phyloP scores from a whole-genome alignment of 495 filamentous ascomycete species.

The Hypoxylon trugodes region DNA sequence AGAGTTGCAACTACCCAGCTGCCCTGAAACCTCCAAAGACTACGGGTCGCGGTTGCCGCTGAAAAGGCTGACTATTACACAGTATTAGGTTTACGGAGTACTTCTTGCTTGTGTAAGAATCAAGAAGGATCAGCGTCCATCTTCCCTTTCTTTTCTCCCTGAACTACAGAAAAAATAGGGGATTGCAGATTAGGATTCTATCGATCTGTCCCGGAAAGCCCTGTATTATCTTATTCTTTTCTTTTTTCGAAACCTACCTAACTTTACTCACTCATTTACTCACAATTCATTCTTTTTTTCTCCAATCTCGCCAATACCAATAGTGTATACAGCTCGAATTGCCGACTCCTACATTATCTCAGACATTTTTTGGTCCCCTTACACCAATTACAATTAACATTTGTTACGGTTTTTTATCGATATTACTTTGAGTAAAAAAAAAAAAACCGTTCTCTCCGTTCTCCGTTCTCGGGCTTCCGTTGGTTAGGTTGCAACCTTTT shows the following conservation, averaged over 20 bases:
- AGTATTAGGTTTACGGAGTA: conserved; percentile 30
- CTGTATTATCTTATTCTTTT: conserved; percentile 8
- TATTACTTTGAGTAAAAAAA: too few species aligned
- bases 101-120: conserved; percentile 4
- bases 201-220: conserved; percentile 15
- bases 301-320: conserved; percentile 12
- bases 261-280: conserved; percentile 17
- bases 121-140: conserved; percentile 19
- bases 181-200: conserved; percentile 38
- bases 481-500: neutral
- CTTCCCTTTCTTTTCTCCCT: conserved; percentile 19
- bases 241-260: conserved; percentile 16
- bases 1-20: conserved; percentile 13
- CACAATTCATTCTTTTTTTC: conserved; percentile 19
- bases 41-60: conserved; percentile 34
- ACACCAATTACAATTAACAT: neutral
- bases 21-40: conserved; percentile 30
- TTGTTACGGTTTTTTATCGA: conserved; percentile 28
- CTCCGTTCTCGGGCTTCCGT: conserved; percentile 19
- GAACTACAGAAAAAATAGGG: conserved; percentile 38
- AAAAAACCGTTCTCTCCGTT: too few species aligned
- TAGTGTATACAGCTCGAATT: conserved; percentile 8
- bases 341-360: conserved; percentile 14
- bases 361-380: neutral
- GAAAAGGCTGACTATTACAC: conserved; percentile 24